Base-by-base conservation (phyloP, 352 stramenopile species). In the Discostella stelligera region DNA sequence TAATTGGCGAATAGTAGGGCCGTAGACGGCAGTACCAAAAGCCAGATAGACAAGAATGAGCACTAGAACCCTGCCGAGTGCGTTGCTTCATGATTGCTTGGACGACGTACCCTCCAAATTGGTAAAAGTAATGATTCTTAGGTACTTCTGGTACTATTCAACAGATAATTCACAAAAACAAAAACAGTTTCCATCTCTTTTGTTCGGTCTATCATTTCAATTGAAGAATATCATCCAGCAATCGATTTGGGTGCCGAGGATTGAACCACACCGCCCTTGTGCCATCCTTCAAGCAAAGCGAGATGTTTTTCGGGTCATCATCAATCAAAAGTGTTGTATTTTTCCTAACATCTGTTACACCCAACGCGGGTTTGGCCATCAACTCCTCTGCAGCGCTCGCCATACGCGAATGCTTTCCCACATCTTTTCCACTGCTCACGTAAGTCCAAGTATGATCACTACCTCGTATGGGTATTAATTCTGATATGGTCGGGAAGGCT, bases 231-330 rank as follows among this genome's bases (percentile, higher is more conserved):
- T 91, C 77, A 56, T 83, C 73, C 13, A 91, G 55, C 13, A 93
- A 64, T 48, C 69, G 20, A 39, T 88, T 62, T 11, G 84, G 82
- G 21, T 93, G 73, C 46, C 82, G 71, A 9, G 90, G 91, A 83
- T 94, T 93, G 62, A 94, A 91, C 89, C 89, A 94, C 20, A 96
- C 61, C n/a, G 87, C 90, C 49, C 91, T 82, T 9, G 87, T 85
- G 6, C 88, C 85, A 81, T 94, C 76, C 23, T 75, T 81, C 32
- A 95, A 80, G 8, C 88, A 88, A 25, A 85, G 58, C 37, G 82
- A 63, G 32, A 96, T 95, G 74, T 96, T 96, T 49, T 82, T 88
- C 0, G 74, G 71, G 77, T 96, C 91, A 66, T 96, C 93, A 68
- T 96, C 93, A 75, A 95, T 92, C n/a, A 96, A 82, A 3, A 96